Conservation (phyloP, 225 moss, liverwort and hornwort species). For the Anthoceros angustus region DNA sequence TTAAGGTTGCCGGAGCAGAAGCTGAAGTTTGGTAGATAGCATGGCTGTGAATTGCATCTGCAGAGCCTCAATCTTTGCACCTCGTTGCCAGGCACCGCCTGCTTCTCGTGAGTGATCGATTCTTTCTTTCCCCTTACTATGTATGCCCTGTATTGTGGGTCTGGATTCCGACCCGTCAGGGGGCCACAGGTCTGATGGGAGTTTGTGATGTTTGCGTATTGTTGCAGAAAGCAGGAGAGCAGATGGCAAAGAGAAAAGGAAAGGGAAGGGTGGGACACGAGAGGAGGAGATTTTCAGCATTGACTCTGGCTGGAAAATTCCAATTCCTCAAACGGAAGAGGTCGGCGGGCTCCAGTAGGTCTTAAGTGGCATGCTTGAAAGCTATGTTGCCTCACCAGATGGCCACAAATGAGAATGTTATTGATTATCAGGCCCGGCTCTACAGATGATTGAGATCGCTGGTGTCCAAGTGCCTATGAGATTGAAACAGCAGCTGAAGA, state of each 20-base stretch:
- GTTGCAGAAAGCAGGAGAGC: background rate
- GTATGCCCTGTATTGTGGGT: background rate
- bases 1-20: background rate
- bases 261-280: background rate
- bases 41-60: background rate
- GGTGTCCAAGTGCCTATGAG: slow-evolving; percentile 70
- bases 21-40: background rate
- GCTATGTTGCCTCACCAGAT: background rate
- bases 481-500: slow-evolving; percentile 60
- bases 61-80: background rate
- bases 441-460: slow-evolving; percentile 66
- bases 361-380: background rate
- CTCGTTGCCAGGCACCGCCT: background rate
- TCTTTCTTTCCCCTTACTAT: background rate
- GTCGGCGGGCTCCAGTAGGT: background rate
- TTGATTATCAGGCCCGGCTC: background rate
- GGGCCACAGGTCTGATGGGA: background rate
- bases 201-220: background rate
- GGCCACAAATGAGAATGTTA: background rate
- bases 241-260: background rate
- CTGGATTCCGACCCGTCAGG: background rate
- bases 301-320: slow-evolving; percentile 1
- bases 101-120: background rate
- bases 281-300: background rate
- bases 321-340: background rate